Percentiles rank a stretch among this genome's conserved stretches.
These are phyloP conservation scores for Phoma herbarum DNA, from an alignment of 2,329 filamentous ascomycete genomes.

Conservation along the genomic window DNA sequence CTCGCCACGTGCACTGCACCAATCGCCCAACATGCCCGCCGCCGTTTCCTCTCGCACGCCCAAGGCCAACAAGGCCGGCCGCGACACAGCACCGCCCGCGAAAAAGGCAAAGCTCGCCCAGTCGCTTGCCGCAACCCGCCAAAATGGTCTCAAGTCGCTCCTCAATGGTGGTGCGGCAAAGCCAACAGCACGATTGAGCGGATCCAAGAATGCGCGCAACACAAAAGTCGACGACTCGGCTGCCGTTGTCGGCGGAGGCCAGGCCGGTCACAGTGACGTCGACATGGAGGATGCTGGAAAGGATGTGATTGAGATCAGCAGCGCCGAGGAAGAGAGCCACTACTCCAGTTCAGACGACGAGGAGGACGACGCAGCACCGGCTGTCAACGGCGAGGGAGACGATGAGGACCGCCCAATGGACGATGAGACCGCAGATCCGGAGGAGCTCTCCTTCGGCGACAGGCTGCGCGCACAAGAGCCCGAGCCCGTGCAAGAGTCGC, in stretches of 20 bases:
- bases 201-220: constrained; percentile 60
- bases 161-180: constrained; percentile 43
- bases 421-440: constrained; percentile 50
- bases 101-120: constrained; percentile 51
- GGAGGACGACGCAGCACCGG: constrained; percentile 40
- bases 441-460: constrained; percentile 84
- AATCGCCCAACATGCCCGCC: constrained; percentile 43
- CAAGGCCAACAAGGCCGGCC: constrained; percentile 30
- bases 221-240: constrained; percentile 66
- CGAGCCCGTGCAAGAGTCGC: constrained; percentile 36
- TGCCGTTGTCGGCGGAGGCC: constrained; percentile 61
- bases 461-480: constrained; percentile 72
- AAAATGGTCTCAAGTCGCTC: constrained; percentile 46
- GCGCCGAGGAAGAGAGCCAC: constrained; percentile 54
- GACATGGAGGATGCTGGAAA: constrained; percentile 46
- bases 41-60: constrained; percentile 41
- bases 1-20: constrained; percentile 22
- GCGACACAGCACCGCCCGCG: constrained; percentile 45
- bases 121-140: constrained; percentile 30
- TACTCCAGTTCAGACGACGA: constrained; percentile 45
- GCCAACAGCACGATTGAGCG: constrained; percentile 62
- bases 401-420: constrained; percentile 50
- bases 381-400: constrained; percentile 32
- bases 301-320: constrained; percentile 60
- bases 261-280: constrained; percentile 55